Evolutionary conservation across 441 rosid genomes (phyloP).

Genomic region (Populus hybrid): DNA sequence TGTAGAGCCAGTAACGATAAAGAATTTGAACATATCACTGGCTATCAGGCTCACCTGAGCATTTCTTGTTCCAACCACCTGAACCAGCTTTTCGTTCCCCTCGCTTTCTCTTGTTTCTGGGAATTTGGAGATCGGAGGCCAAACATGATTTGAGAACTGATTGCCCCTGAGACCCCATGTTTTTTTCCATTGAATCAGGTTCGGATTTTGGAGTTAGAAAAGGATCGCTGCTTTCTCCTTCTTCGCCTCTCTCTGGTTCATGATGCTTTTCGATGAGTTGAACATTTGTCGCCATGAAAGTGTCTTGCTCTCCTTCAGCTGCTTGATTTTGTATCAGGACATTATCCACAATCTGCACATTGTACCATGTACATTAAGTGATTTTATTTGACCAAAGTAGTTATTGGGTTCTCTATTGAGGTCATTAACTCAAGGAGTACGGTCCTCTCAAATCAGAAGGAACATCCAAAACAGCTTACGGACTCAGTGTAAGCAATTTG

Average conservation of each 20-base stretch:
- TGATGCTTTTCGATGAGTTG: constrained; percentile 31
- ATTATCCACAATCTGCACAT: constrained; percentile 71
- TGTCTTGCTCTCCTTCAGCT: constrained; percentile 42
- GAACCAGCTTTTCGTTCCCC: constrained; percentile 80
- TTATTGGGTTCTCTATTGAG: neutral
- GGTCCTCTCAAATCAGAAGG: neutral
- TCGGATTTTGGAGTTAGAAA: constrained; percentile 35
- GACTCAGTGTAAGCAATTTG: neutral
- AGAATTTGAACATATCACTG: constrained; percentile 36
- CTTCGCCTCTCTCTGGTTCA: constrained; percentile 48
- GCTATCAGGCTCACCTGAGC: constrained; percentile 71
- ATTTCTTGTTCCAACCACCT: constrained; percentile 74
- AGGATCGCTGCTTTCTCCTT: constrained; percentile 48
- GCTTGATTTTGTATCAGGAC: constrained; percentile 55
- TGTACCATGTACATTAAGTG: neutral
- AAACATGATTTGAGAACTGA: constrained; percentile 65
- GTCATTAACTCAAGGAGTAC: neutral
- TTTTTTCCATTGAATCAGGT: constrained; percentile 26
- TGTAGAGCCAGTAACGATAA: neutral
- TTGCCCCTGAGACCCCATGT: constrained; percentile 28
- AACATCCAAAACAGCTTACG: neutral
- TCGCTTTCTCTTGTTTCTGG: constrained; percentile 81
- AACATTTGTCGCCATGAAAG: constrained; percentile 33
- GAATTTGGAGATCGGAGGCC: constrained; percentile 65
- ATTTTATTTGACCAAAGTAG: neutral